Evolutionary conservation across 768 basidiomycete species (phyloP).

Genomic region (Podaxis carcinomalis): DNA sequence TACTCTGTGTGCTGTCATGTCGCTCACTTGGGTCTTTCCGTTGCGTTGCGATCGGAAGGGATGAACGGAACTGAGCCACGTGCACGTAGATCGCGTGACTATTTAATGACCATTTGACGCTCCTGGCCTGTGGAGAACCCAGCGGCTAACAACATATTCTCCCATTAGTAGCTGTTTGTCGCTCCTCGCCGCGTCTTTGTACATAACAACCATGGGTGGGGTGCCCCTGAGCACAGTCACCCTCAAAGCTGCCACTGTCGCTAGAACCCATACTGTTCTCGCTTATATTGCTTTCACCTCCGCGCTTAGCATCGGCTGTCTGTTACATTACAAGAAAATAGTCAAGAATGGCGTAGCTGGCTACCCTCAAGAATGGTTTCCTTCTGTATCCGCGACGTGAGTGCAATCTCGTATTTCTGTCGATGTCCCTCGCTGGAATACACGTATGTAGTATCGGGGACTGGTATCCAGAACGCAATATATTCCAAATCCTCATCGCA

Average conservation of each 20-base stretch:
- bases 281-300: constrained; percentile 59
- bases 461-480: constrained; percentile 81
- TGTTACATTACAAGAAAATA: constrained; percentile 77
- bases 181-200: not conserved
- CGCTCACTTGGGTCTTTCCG: not conserved
- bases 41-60: too few species aligned
- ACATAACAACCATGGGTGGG: constrained; percentile 11
- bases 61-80: too few species aligned
- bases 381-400: constrained; percentile 83
- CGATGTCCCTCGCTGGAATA: not conserved
- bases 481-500: constrained; percentile 88
- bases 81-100: too few species aligned
- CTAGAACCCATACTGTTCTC: constrained; percentile 60
- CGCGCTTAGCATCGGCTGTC: constrained; percentile 61
- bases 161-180: too few species aligned
- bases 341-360: constrained; percentile 81
- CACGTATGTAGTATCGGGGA: constrained; percentile 66
- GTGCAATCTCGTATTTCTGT: constrained; percentile 21
- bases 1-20: not conserved
- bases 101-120: too few species aligned
- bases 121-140: too few species aligned
- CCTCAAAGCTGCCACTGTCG: constrained; percentile 51
- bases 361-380: constrained; percentile 88
- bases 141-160: too few species aligned
- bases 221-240: constrained; percentile 15